Conservation (phyloP, 148 eudicot species). For the Suaeda aralocaspica region DNA sequence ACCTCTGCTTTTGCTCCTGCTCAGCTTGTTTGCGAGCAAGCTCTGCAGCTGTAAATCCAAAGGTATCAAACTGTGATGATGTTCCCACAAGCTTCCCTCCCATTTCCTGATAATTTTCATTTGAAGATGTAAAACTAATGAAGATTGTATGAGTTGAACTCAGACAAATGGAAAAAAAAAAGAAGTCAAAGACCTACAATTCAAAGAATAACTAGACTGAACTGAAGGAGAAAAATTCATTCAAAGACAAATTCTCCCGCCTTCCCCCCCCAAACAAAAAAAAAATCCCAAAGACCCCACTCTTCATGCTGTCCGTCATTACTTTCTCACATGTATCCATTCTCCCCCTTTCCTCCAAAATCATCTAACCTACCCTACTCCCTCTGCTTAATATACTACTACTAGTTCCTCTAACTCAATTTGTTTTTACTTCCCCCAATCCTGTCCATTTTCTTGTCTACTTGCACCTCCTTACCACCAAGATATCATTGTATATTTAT, state of each 20-base stretch:
- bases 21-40: slow-evolving; percentile 81
- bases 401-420: background rate
- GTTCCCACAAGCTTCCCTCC: slow-evolving; percentile 79
- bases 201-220: background rate
- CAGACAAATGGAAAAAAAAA: background rate
- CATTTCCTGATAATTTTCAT: slow-evolving; percentile 48
- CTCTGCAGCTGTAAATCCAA: slow-evolving; percentile 88
- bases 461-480: background rate
- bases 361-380: background rate
- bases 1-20: slow-evolving; percentile 85
- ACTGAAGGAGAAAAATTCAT: background rate
- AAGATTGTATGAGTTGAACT: background rate
- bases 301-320: background rate
- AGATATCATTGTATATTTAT: background rate
- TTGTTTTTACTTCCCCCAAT: background rate
- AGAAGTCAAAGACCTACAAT: background rate
- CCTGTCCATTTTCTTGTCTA: background rate
- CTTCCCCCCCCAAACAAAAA: background rate
- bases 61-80: slow-evolving; percentile 86
- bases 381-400: background rate
- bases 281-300: background rate
- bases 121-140: background rate
- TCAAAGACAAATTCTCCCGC: background rate
- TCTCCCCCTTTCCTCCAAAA: background rate
- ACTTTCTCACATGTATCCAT: background rate